Percentiles rank a stretch among this genome's conserved stretches.
Evolutionary conservation across 176 grass and related monocot species (phyloP).

Genomic region (Triticum timopheevii): DNA sequence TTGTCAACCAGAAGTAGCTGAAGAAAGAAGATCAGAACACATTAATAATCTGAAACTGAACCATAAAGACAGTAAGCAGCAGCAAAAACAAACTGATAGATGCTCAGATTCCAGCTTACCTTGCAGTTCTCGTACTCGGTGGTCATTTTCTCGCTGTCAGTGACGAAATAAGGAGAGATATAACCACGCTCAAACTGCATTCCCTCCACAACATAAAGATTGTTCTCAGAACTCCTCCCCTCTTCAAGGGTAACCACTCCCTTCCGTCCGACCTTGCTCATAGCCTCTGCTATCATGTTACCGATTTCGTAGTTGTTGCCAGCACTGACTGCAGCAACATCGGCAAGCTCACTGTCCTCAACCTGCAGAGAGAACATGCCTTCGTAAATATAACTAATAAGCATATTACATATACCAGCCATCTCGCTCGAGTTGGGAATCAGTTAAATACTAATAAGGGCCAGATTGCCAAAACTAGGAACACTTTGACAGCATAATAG

Average conservation of each 20-base stretch:
- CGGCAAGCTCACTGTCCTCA: constrained; percentile 92
- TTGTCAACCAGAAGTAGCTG: constrained; percentile 95
- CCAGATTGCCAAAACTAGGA: background rate
- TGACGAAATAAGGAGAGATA: constrained; percentile 96
- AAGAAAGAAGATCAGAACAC: constrained; percentile 20
- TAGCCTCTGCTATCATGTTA: constrained; percentile 96
- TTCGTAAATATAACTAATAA: background rate
- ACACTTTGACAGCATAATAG: background rate
- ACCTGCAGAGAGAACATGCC: constrained; percentile 48
- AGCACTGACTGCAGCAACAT: constrained; percentile 95
- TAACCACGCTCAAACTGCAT: constrained; percentile 99
- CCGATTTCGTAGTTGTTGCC: constrained; percentile 95
- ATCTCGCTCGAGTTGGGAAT: background rate
- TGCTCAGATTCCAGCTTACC: constrained; percentile 35
- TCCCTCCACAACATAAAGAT: constrained; percentile 92
- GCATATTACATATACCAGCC: background rate
- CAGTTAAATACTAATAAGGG: background rate
- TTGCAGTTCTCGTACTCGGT: constrained; percentile 98
- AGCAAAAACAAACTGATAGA: background rate
- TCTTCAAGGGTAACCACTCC: constrained; percentile 97
- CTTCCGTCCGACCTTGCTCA: constrained; percentile 97
- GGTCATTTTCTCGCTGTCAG: constrained; percentile 95
- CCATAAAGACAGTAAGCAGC: background rate
- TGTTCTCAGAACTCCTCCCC: constrained; percentile 86
- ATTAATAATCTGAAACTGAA: constrained; percentile 28